Evolutionary conservation across 768 basidiomycete species (phyloP), one percentile per base, ranked within the genome.

Genomic region (Kwoniella botswanensis): DNA sequence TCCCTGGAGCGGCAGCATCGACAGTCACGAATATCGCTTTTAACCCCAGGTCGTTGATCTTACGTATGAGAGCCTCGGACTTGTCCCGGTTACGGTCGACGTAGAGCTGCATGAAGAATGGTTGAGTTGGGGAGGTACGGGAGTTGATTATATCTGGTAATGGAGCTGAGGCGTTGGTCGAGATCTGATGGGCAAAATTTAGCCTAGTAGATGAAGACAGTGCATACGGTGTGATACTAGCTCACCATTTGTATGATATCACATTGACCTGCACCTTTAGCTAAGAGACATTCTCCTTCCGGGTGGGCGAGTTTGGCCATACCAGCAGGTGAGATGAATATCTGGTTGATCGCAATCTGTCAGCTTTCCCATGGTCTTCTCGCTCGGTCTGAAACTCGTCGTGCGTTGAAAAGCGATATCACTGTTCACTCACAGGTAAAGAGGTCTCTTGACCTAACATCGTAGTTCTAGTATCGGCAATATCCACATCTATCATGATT

Each of bases 51-150:
- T 65, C 69, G 62, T 84, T 79, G 58, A 84, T 79, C 72, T 77
- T 74, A 15, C 68, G 46, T 13, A 84, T 66, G 3, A 84, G 67
- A 0, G 72, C 77, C 53, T 84, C 83, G n/a, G 82, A 74, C 68
- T 84, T 84, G 15, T 83, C 63, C 18, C 79, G 68, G 63, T 79
- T 79, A 13, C 75, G 50, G 55, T 81, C 81, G 10, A 80, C 73
- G 72, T 83, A 78, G 13, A 84, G 81, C 70, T 85, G 85, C 81
- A 83, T 85, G 75, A 85, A 84, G 53, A 85, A 82, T 2, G 80
- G 71, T 41, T 83, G 84, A 1, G 70, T 71, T 2, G 72, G 70
- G 4, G 53, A 41, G 3, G 74, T 46, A 6, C 54, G 65, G 3
- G 67, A 67, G 17, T 68, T 63, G 56, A 79, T 60, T 56, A 85